Base-by-base conservation (phyloP, 495 filamentous ascomycete species). In the Penicillium steckii region DNA sequence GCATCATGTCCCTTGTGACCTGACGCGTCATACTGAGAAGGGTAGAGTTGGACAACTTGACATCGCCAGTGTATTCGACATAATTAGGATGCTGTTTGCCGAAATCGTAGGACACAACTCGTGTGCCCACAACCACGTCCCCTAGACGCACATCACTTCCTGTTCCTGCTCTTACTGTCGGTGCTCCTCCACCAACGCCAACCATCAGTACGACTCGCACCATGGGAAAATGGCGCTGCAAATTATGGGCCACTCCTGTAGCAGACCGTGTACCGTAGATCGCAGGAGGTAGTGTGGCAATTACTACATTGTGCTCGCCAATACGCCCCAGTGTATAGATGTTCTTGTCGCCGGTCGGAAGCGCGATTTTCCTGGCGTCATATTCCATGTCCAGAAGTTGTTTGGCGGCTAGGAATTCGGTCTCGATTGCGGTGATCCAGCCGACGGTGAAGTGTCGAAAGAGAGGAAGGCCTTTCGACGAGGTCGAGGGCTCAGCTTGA, bases 371-470 rank as follows among this genome's bases (percentile, higher is more conserved):
- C 8, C 8, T 6, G 3, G n/a, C 30, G 5, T 6, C 8, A 13
- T 33, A 12, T 13, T 33, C 10, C 10, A 10, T 12, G 12, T 33
- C 30, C 12, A 33, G 10, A 6, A 33, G 8, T 6, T 19, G 29
- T n/a, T 13, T 25, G 2, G 46, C 46, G 18, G 46, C 46, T 10
- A 48, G 29, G 18, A 48, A 4, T 30, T 48, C 46, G 15, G 46
- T 25, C 5, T 29, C 29, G 13, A 48, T 4, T 9, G 46, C 46
- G 12, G 29, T 37, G 22, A 38, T 48, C 46, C 46, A 48, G n/a
- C 46, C 46, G 2, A 48, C 46, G 4, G 46, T 48, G n/a, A 37
- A 48, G 10, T 48, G n/a, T n/a, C n/a, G n/a, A n/a, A n/a, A n/a
- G n/a, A n/a, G n/a, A n/a, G n/a, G n/a, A n/a, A n/a, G n/a, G n/a